Conservation (phyloP, 768 basidiomycete genomes). For the Mycena amicta region DNA sequence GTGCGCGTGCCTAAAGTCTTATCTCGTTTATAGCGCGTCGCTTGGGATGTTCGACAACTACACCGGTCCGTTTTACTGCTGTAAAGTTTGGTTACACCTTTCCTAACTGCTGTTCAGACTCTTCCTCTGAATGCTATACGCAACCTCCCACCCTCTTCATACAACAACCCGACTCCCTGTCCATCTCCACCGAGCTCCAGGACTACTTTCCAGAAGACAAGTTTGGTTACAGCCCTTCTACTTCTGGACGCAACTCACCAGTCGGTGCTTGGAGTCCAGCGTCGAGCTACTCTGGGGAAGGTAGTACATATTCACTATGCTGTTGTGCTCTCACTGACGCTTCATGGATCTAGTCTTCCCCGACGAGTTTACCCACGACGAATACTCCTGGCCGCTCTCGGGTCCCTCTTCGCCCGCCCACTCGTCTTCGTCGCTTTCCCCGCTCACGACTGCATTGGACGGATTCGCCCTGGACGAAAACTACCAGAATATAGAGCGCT, state of each 20-base stretch:
- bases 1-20: neutral
- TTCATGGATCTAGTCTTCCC: conserved; percentile 15
- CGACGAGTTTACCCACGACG: conserved; percentile 13
- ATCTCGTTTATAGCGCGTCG: conserved; percentile 4
- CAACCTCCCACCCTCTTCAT: conserved; percentile 15
- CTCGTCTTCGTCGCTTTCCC: conserved; percentile 18
- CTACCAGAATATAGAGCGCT: conserved; percentile 3
- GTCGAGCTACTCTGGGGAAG: conserved; percentile 19
- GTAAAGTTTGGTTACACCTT: neutral
- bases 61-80: neutral
- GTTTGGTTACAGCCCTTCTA: conserved; percentile 14
- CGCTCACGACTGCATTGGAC: conserved; percentile 17
- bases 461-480: conserved; percentile 11
- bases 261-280: conserved; percentile 19
- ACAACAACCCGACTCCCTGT: conserved; percentile 12
- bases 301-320: conserved; percentile 1
- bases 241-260: conserved; percentile 21
- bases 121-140: conserved; percentile 6
- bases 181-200: conserved; percentile 10
- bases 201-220: conserved; percentile 6
- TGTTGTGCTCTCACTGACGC: neutral
- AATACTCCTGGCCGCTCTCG: conserved; percentile 10
- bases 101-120: neutral
- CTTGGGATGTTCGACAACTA: conserved; percentile 21
- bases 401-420: conserved; percentile 14